Base-by-base conservation (phyloP, 2,329 filamentous ascomycete species). In the Sporothrix globosa region DNA sequence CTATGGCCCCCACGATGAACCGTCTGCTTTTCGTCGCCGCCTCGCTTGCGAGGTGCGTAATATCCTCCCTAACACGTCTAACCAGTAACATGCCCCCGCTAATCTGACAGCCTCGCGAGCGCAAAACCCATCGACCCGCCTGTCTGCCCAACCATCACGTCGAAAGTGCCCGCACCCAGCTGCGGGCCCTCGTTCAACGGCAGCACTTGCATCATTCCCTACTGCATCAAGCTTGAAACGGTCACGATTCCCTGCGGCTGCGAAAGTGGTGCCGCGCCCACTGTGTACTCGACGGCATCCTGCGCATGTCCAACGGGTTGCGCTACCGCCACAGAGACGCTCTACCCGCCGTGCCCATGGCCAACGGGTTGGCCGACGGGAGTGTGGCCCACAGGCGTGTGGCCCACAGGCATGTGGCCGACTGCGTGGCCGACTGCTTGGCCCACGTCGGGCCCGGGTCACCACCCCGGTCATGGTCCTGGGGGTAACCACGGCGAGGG, bases 251-350 rank as follows among this genome's bases (percentile, higher is more conserved):
- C 73, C n/a, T 72, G 71, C 52, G 24, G 27, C 7, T 74, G 73
- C 50, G 58, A 24, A 10, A 11, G 21, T 11, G 50, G 65, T 0
- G 17, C 63, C 21, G 69, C 71, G 0, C 65, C 71, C 6, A 73
- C 72, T 0, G 53, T 30, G 13, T 69, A 41, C 14, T 50, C 58
- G 14, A 72, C 66, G 5, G 54, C 67, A 1, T 30, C 63, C 6
- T 74, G 73, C 46, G 69, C 56, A 2, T 74, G 73, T 54, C 60
- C 41, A 3, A n/a, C 19, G 3, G 72, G 71, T 14, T 74, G 73
- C 39, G 69, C n/a, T 21, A 70, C 68, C 27, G 50, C 56, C 4
- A 74, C 71, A 1, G 30, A 30, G 50, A 44, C 70, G 6, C n/a
- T 67, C 30, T 65, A 67, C 21, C 48, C 46, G 68, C 69, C 70